Evolutionary conservation across 2,329 filamentous ascomycete species (phyloP).

Genomic region (Domatiomyces globalis): DNA sequence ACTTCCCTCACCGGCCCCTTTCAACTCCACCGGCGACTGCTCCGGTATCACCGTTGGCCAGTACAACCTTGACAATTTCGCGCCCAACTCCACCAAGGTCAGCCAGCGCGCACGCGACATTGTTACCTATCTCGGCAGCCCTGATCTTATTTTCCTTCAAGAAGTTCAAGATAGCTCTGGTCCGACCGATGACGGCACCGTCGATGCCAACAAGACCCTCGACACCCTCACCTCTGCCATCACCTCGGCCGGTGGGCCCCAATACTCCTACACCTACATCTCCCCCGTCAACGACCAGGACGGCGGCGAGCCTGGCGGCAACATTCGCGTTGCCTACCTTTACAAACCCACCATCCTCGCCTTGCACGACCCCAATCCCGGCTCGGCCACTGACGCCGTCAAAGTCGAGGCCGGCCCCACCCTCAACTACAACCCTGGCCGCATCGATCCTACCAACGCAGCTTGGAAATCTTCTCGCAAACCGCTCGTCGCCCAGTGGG

Average conservation of each 20-base stretch:
- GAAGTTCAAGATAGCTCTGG: slow-evolving; percentile 58
- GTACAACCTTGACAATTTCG: slow-evolving; percentile 59
- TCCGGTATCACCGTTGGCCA: slow-evolving; percentile 47
- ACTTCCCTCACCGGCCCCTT: slow-evolving; percentile 30
- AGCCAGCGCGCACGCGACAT: slow-evolving; percentile 50
- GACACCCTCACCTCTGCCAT: slow-evolving; percentile 38
- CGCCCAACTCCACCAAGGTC: slow-evolving; percentile 42
- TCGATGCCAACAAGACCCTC: slow-evolving; percentile 46
- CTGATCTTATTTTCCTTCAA: slow-evolving; percentile 54
- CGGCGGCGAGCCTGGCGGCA: slow-evolving; percentile 54
- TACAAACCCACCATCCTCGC: slow-evolving; percentile 48
- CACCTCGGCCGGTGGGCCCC: slow-evolving; percentile 32
- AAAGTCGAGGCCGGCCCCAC: slow-evolving; percentile 39
- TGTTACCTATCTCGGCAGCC: slow-evolving; percentile 46
- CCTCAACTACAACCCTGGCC: slow-evolving; percentile 56
- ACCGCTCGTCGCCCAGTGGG: slow-evolving; percentile 53
- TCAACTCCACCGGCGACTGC: slow-evolving; percentile 44
- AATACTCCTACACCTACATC: slow-evolving; percentile 48
- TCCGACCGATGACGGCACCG: slow-evolving; percentile 44
- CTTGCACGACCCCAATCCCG: slow-evolving; percentile 46
- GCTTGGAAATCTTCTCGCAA: slow-evolving; percentile 52
- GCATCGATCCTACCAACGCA: slow-evolving; percentile 47
- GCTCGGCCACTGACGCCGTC: slow-evolving; percentile 40
- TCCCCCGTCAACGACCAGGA: slow-evolving; percentile 46
- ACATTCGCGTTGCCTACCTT: slow-evolving; percentile 57